Percentiles rank a stretch among this genome's conserved stretches.
Evolutionary conservation across 306 rosid genomes (phyloP).

Genomic region (Arachis stenosperma): DNA sequence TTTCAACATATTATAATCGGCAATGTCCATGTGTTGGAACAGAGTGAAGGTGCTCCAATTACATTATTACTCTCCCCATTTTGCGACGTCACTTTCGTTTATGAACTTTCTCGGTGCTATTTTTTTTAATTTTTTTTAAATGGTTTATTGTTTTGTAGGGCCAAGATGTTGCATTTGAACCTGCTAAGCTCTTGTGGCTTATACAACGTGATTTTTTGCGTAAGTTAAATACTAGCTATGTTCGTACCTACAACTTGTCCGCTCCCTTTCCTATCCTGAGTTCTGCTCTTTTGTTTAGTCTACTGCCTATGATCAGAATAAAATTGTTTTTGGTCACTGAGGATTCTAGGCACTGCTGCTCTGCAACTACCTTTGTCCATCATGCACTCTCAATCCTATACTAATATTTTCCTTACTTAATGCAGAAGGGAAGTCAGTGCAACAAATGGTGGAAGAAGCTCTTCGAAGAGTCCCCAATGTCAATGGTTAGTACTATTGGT

Average conservation of each 20-base stretch:
- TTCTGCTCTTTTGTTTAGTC: background rate
- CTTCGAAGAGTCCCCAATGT: conserved; percentile 73
- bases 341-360: conserved; percentile 11
- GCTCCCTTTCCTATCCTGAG: background rate
- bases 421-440: conserved; percentile 86
- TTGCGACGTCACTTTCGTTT: conserved; percentile 3
- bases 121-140: conserved; percentile 19
- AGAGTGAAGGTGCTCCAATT: conserved; percentile 86
- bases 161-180: conserved; percentile 96
- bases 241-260: conserved; percentile 22
- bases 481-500: conserved; percentile 55
- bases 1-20: conserved; percentile 32
- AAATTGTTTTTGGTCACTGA: conserved; percentile 14
- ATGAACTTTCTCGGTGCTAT: conserved; percentile 19
- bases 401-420: conserved; percentile 34
- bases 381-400: conserved; percentile 16
- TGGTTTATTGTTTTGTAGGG: conserved; percentile 64
- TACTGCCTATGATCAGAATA: background rate
- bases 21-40: conserved; percentile 38
- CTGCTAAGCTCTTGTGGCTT: conserved; percentile 98
- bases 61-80: conserved; percentile 25
- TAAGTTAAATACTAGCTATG: conserved; percentile 48
- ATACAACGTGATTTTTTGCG: conserved; percentile 98
- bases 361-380: conserved; percentile 15
- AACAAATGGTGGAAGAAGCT: conserved; percentile 89